Percentiles rank a stretch among this genome's conserved stretches.
phyloP scores from a whole-genome alignment of 1,139 yeast species.

The Debaryomyces fabryi region DNA sequence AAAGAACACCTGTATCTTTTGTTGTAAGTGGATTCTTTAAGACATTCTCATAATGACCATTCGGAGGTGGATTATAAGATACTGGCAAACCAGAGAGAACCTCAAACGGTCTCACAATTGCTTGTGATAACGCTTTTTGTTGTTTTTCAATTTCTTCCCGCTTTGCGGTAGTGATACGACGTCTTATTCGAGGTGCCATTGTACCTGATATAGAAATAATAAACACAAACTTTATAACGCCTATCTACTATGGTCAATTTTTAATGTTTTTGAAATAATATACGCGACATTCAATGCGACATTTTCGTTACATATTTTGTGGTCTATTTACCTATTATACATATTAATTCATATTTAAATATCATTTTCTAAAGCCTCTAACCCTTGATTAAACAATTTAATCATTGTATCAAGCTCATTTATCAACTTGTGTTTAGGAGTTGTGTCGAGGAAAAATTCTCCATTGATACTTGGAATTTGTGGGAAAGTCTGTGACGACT shows the following conservation, averaged over 20 bases:
- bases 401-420: conserved; percentile 45
- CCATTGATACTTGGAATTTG: conserved; percentile 39
- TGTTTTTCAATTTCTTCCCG: conserved; percentile 52
- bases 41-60: conserved; percentile 47
- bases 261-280: neutral
- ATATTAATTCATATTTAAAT: conserved; percentile 15
- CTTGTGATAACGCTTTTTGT: conserved; percentile 43
- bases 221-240: neutral
- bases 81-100: conserved; percentile 73
- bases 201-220: conserved; percentile 1
- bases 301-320: neutral
- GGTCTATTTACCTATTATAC: conserved; percentile 3
- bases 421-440: conserved; percentile 38
- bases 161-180: conserved; percentile 51
- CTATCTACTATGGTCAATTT: neutral
- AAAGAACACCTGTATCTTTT: conserved; percentile 72
- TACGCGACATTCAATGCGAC: conserved; percentile 2
- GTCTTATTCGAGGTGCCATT: conserved; percentile 50
- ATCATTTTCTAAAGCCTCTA: conserved; percentile 43
- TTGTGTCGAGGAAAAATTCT: conserved; percentile 42
- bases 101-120: conserved; percentile 65
- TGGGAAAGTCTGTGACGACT: conserved; percentile 32
- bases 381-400: conserved; percentile 40
- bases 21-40: conserved; percentile 69
- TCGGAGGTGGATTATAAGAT: conserved; percentile 63